Evolutionary conservation across 768 basidiomycete species (phyloP).

Genomic region (Dictyophora rubrovolvata): DNA sequence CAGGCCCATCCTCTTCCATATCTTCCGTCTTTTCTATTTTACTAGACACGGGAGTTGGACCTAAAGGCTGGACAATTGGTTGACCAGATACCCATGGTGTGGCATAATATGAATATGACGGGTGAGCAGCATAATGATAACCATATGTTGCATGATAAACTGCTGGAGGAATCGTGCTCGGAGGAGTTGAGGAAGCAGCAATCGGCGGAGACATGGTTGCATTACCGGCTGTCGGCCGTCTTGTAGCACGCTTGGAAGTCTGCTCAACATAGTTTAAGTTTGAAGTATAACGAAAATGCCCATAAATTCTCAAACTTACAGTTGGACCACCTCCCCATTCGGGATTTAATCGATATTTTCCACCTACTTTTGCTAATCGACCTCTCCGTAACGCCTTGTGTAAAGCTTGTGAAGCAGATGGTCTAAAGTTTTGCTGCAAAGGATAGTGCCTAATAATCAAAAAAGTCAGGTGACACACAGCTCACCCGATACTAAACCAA

Average conservation of each 20-base stretch:
- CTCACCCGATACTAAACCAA: background rate
- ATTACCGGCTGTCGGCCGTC: conserved; percentile 35
- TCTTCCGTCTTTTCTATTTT: background rate
- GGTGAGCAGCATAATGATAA: conserved; percentile 20
- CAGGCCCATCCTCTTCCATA: conserved; percentile 1
- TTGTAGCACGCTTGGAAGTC: conserved; percentile 70
- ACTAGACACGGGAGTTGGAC: background rate
- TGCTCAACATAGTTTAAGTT: conserved; percentile 19
- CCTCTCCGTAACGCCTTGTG: conserved; percentile 81
- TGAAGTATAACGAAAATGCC: background rate
- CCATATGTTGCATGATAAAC: conserved; percentile 28
- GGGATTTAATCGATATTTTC: conserved; percentile 67
- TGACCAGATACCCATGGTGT: background rate
- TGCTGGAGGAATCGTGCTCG: conserved; percentile 25
- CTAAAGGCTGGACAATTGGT: background rate
- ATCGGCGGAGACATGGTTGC: conserved; percentile 19
- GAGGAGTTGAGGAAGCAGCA: conserved; percentile 24
- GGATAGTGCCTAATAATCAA: conserved; percentile 47
- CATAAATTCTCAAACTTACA: conserved; percentile 33
- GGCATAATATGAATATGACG: conserved; percentile 13
- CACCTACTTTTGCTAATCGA: conserved; percentile 65
- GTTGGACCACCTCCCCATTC: conserved; percentile 68
- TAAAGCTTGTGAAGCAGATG: conserved; percentile 81
- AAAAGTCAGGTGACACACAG: background rate
- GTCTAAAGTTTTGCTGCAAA: conserved; percentile 78